phyloP scores from a whole-genome alignment of 768 basidiomycete genomes.

The Lactifluus rugatus region DNA sequence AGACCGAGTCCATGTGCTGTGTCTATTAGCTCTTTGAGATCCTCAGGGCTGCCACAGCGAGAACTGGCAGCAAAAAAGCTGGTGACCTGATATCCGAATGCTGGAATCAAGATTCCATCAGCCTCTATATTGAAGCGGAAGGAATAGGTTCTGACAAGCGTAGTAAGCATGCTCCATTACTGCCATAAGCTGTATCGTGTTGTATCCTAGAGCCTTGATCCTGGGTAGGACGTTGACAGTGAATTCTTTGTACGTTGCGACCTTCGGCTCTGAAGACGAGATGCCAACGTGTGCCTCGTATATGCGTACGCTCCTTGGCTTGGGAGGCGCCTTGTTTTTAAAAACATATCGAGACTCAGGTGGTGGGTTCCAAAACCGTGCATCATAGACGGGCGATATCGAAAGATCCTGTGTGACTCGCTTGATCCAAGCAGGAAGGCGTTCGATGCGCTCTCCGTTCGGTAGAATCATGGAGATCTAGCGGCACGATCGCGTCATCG shows the following conservation, averaged over 20 bases:
- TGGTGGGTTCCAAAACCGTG: slow-evolving; percentile 98
- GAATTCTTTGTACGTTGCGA: slow-evolving; percentile 96
- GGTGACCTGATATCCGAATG: slow-evolving; percentile 97
- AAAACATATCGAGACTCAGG: slow-evolving; percentile 61
- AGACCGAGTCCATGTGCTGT: slow-evolving; percentile 90
- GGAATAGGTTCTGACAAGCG: slow-evolving; percentile 61
- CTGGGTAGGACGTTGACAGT: slow-evolving; percentile 73
- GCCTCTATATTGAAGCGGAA: background rate
- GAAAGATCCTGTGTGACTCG: slow-evolving; percentile 91
- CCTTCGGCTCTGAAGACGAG: slow-evolving; percentile 75
- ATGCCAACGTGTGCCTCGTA: slow-evolving; percentile 99
- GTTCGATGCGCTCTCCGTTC: slow-evolving; percentile 72
- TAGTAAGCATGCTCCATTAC: slow-evolving; percentile 98
- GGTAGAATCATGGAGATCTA: slow-evolving; percentile 91
- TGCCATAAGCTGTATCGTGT: slow-evolving; percentile 97
- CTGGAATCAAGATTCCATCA: slow-evolving; percentile 32
- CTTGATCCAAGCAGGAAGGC: slow-evolving; percentile 87
- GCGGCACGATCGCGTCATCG: background rate
- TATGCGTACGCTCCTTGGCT: slow-evolving; percentile 61
- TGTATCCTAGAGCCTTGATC: slow-evolving; percentile 90
- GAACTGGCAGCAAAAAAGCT: slow-evolving; percentile 96
- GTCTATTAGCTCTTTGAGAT: slow-evolving; percentile 91
- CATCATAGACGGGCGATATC: slow-evolving; percentile 88
- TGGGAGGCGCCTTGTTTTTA: slow-evolving; percentile 64
- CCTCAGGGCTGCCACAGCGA: slow-evolving; percentile 92